phyloP scores from a whole-genome alignment of 73 alveolate species.

The Breviolum minutum region DNA sequence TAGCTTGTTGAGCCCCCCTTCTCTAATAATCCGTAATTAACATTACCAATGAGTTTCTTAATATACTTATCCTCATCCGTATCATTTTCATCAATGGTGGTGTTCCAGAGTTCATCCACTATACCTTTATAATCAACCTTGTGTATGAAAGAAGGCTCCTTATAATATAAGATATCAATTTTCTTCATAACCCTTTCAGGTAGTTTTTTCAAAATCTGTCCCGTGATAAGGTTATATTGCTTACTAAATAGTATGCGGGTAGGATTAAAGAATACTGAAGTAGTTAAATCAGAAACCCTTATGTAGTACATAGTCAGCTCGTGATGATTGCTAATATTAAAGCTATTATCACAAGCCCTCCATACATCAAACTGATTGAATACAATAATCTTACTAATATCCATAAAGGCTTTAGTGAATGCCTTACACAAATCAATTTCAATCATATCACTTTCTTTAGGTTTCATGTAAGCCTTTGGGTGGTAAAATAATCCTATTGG shows the following conservation, averaged over 20 bases:
- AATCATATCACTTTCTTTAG: not conserved
- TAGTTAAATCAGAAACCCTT: not conserved
- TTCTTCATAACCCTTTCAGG: not conserved
- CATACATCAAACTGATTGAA: conserved; percentile 14
- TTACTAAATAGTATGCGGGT: not conserved
- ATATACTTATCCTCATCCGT: not conserved
- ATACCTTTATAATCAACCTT: conserved; percentile 10
- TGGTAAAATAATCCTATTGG: too few relatives aligned
- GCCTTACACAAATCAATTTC: not conserved
- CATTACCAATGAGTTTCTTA: conserved; percentile 7
- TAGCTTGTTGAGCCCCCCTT: not conserved
- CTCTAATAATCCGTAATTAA: conserved; percentile 33
- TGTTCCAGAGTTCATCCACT: not conserved
- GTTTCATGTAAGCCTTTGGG: not conserved
- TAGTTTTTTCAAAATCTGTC: not conserved
- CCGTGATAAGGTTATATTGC: not conserved
- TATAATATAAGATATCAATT: not conserved
- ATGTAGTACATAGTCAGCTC: not conserved
- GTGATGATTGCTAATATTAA: not conserved
- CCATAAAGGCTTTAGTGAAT: not conserved
- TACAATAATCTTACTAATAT: not conserved
- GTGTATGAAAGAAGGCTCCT: not conserved
- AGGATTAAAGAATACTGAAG: not conserved
- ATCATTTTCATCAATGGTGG: not conserved
- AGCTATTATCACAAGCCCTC: not conserved